A percentile compares a stretch with the other conserved stretches of the same genome.
Conservation (phyloP, 2,329 filamentous ascomycete genomes). For the Cercospora beticola region DNA sequence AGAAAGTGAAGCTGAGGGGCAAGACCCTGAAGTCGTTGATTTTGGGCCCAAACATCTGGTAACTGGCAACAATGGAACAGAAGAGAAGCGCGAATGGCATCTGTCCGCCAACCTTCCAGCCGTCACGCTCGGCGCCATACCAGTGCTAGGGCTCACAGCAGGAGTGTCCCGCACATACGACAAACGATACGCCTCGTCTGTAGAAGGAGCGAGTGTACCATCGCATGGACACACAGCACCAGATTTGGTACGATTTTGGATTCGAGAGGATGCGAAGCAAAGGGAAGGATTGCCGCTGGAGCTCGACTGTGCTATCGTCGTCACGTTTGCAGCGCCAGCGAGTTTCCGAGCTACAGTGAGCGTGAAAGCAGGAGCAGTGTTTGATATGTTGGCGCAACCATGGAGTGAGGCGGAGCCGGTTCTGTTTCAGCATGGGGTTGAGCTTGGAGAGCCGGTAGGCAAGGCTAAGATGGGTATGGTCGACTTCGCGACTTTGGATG, state of each 20-base stretch:
- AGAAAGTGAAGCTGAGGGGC: neutral
- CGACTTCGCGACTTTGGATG: neutral
- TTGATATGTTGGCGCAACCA: conserved; percentile 20
- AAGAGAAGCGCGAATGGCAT: conserved; percentile 13
- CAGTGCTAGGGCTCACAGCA: neutral
- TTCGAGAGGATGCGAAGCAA: conserved; percentile 14
- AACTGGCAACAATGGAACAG: conserved; percentile 7
- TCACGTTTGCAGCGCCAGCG: conserved; percentile 5
- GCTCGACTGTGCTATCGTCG: conserved; percentile 15
- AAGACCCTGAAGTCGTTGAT: conserved; percentile 14
- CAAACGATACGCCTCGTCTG: neutral
- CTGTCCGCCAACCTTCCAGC: conserved; percentile 17
- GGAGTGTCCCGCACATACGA: conserved; percentile 6
- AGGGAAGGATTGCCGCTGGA: conserved; percentile 12
- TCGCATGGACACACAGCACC: conserved; percentile 7
- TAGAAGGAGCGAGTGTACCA: conserved; percentile 9
- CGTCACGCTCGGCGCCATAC: neutral
- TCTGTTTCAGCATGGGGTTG: conserved; percentile 15
- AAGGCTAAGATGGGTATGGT: neutral
- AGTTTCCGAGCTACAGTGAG: conserved; percentile 10
- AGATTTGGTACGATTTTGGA: conserved; percentile 14
- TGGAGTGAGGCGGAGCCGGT: conserved; percentile 15
- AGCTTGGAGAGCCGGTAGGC: conserved; percentile 5
- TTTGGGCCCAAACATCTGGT: conserved; percentile 18
- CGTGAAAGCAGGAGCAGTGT: conserved; percentile 19